Base-by-base conservation (phyloP, 495 filamentous ascomycete species). In the Penicilliopsis zonata region DNA sequence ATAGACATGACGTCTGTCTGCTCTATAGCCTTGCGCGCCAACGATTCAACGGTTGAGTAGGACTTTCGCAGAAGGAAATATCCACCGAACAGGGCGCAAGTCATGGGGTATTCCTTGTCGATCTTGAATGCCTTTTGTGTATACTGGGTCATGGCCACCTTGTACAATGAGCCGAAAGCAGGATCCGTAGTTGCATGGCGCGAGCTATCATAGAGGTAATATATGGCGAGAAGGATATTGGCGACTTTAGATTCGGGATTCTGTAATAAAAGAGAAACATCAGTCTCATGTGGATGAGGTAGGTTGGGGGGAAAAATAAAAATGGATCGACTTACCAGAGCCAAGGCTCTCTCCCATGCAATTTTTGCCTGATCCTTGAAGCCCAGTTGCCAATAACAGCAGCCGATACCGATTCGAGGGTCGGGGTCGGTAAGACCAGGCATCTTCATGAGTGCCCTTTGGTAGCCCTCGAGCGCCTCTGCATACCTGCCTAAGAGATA, bases 1-100 rank as follows among this genome's bases (percentile, higher is more conserved):
- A 96, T 82, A 9, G 83, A 79, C 53, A 92, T 87, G 39, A 95
- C 86, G 49, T 98, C 90, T 2, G 88, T 95, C 37, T 82, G 74
- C 47, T 94, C 82, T 39, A 96, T 94, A 1, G 92, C 86, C 52
- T 88, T 90, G 49, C 87, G 80, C 17, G 90, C 83, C 6, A 96
- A 69, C 8, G 69, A 70, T 38, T 98, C 88, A 7, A 90, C 88
- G 29, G 80, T 81, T 2, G 69, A 42, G 49, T 83, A 78, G 2
- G 69, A 67, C 50, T 82, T 90, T 37, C 78, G 69, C 2, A 81
- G 71, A 12, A 94, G 63, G 60, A 94, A 94, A 55, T 90, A 94
- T 33, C 73, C 64, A 29, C 83, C 84, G 50, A 96, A 94, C 3
- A 86, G 79, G 15, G 84, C 75, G 43, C 86, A 94, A 9, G 86